Conservation (phyloP, 108 stramenopile genomes). For the Nitzschia palea region DNA sequence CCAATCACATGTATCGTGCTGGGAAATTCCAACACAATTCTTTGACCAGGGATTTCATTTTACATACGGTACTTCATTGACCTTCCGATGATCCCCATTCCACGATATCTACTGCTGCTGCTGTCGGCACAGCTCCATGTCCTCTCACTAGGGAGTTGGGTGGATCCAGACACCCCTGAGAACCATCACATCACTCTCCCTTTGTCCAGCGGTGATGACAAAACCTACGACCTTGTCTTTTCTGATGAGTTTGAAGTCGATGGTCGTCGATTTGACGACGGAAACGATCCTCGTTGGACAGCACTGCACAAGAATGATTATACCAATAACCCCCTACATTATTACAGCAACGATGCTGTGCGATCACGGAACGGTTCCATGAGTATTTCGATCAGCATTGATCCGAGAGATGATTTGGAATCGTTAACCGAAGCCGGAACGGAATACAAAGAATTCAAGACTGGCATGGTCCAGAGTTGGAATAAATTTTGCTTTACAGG, state of each 20-base stretch:
- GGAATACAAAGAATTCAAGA: slow-evolving; percentile 62
- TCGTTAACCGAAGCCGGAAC: neutral
- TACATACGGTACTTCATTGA: too few relatives aligned
- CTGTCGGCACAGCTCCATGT: neutral
- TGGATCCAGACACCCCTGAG: slow-evolving; percentile 74
- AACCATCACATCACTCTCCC: slow-evolving; percentile 25
- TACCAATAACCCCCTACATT: slow-evolving; percentile 94
- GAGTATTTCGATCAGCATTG: neutral
- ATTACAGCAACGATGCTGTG: slow-evolving; percentile 78
- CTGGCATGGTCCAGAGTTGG: slow-evolving; percentile 87
- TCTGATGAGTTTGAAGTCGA: slow-evolving; percentile 92
- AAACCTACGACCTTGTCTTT: slow-evolving; percentile 85
- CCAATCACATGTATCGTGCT: neutral
- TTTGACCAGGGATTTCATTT: neutral
- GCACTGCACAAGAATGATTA: slow-evolving; percentile 97
- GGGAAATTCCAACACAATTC: neutral
- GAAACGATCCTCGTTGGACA: slow-evolving; percentile 94
- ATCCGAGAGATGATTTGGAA: slow-evolving; percentile 6
- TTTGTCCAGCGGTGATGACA: slow-evolving; percentile 35
- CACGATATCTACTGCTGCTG: neutral
- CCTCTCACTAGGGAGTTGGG: slow-evolving; percentile 29
- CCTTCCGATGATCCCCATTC: too few relatives aligned
- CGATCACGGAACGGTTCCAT: slow-evolving; percentile 26
- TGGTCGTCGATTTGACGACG: slow-evolving; percentile 85
- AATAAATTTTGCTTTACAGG: slow-evolving; percentile 89